These are phyloP conservation scores for Lactarius sanguifluus DNA, from an alignment of 768 basidiomycete genomes.

Conservation along the genomic window DNA sequence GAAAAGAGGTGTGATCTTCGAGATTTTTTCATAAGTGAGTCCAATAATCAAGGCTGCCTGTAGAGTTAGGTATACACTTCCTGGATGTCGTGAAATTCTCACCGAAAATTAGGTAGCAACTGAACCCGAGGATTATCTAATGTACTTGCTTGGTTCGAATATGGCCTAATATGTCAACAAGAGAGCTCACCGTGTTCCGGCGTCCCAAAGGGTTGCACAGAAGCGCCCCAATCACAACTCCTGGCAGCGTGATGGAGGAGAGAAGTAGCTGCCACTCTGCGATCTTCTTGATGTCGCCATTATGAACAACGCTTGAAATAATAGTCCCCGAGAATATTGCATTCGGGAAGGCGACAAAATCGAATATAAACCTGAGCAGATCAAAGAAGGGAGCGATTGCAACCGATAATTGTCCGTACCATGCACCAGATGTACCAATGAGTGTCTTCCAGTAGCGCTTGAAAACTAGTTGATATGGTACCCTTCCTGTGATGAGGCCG, in stretches of 20 bases:
- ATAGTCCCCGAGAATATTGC: constrained; percentile 68
- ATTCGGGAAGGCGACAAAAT: constrained; percentile 69
- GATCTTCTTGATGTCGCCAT: constrained; percentile 53
- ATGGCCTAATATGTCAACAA: no score
- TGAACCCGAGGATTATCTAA: constrained; percentile 69
- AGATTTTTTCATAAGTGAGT: constrained; percentile 59
- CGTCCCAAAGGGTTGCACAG: constrained; percentile 56
- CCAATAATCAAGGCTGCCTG: constrained; percentile 56
- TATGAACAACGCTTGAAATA: constrained; percentile 62
- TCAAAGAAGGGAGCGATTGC: background rate
- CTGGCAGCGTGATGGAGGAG: constrained; percentile 60
- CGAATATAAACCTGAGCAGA: constrained; percentile 60
- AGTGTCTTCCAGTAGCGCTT: constrained; percentile 66
- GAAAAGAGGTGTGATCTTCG: constrained; percentile 61
- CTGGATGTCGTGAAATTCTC: constrained; percentile 23
- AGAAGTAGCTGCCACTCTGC: constrained; percentile 73
- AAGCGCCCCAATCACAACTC: constrained; percentile 40
- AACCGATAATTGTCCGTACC: constrained; percentile 40
- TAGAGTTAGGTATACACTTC: background rate
- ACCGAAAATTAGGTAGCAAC: constrained; percentile 66
- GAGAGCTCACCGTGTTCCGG: constrained; percentile 50
- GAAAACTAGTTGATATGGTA: constrained; percentile 61
- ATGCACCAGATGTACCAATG: constrained; percentile 72
- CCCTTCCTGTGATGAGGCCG: constrained; percentile 39
- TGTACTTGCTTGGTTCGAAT: background rate